Base-by-base conservation (phyloP, 768 basidiomycete species). In the Omphalotus guepiniiformis region DNA sequence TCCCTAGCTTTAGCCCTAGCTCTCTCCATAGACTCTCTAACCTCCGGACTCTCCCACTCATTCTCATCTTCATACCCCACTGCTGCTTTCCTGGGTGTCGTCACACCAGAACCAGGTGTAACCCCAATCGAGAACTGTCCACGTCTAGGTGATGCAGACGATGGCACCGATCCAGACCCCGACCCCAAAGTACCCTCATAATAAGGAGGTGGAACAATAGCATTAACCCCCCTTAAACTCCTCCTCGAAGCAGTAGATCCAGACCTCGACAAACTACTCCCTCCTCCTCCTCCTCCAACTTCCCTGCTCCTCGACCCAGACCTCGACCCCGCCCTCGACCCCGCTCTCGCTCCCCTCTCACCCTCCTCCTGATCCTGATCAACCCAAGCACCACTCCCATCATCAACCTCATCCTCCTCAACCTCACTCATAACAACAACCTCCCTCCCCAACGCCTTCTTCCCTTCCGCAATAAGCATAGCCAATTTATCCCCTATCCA, bases 401-500 rank as follows among this genome's bases (percentile, higher is more conserved):
- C 88, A 51, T 90, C 89, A 3, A 82, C 77, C 55, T 83, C 82
- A 49, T 89, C 88, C 54, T 88, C 85, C 47, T 81, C 71, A 3
- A 73, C 71, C 39, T 89, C 88, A 51, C 80, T 82, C 76, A 82
- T 79, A 3, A 89, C 79, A 7, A 92, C 88, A 13, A 93, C 73
- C 59, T 92, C 88, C n/a, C 76, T 70, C 12, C 76, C 79, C 6
- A 93, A 73, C 0, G 90, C 90, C 38, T 76, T 80, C 59, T 86
- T 82, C 13, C 90, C 90, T 56, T 92, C 81, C 57, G 82, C 79
- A 53, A 93, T 92, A 42, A 92, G 76, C 50, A 66, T 67, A 22
- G 78, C 63, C 25, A 93, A 75, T 53, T 78, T 80, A 52, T 78
- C 81, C 16, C 85, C 84, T 50, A 91, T 85, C 85, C 85, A 88